phyloP scores from a whole-genome alignment of 805 yeast species.

The Sungouiella thailandica region DNA sequence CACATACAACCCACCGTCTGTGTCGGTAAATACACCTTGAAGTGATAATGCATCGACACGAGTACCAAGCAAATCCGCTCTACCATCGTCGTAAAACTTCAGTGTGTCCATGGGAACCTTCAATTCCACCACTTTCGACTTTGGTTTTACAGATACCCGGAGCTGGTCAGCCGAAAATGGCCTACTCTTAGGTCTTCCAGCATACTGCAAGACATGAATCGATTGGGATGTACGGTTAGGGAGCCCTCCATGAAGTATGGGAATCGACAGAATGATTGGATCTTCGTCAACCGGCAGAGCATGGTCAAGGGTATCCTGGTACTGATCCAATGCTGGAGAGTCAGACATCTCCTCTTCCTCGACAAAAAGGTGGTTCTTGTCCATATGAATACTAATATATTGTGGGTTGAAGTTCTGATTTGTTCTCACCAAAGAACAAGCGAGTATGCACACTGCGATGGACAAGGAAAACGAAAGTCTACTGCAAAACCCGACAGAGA shows the following conservation, averaged over 20 bases:
- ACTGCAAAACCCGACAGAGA: neutral
- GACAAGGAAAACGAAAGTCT: neutral
- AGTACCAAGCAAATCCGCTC: constrained; percentile 60
- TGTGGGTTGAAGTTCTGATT: constrained; percentile 1
- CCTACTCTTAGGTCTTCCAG: constrained; percentile 44
- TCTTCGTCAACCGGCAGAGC: constrained; percentile 21
- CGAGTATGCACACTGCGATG: neutral
- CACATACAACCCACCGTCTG: constrained; percentile 44
- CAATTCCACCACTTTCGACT: constrained; percentile 63
- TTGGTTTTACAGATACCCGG: constrained; percentile 53
- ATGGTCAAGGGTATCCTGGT: constrained; percentile 1
- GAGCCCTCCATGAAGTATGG: constrained; percentile 25
- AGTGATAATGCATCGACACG: constrained; percentile 55
- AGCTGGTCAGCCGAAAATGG: constrained; percentile 32
- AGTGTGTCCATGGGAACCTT: constrained; percentile 69
- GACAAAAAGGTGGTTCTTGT: constrained; percentile 13
- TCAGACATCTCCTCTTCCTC: constrained; percentile 14
- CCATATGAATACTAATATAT: constrained; percentile 1
- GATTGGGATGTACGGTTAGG: constrained; percentile 21
- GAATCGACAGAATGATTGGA: constrained; percentile 37
- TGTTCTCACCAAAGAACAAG: constrained; percentile 1
- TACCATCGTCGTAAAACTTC: constrained; percentile 61
- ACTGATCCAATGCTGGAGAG: constrained; percentile 2
- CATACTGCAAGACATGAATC: constrained; percentile 35
- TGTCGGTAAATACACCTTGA: constrained; percentile 61